A percentile compares a stretch with the other conserved stretches of the same genome.
These are phyloP conservation scores for Aspergillus oerlinghausenensis DNA, from an alignment of 2,329 filamentous ascomycete species.

Conservation along the genomic window DNA sequence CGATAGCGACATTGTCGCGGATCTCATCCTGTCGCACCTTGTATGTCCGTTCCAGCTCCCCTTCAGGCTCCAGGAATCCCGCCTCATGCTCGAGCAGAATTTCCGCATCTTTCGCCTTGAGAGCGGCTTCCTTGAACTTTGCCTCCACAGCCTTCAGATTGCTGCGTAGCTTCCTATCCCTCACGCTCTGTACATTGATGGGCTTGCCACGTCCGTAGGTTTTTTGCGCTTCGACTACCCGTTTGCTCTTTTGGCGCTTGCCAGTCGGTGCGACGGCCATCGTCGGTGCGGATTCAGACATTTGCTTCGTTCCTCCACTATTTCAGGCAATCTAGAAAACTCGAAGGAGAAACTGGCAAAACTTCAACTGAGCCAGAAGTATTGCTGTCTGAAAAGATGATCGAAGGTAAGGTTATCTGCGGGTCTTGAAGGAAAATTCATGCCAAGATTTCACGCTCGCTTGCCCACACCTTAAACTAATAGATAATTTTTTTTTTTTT, in stretches of 20 bases:
- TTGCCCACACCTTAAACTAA: conserved; percentile 30
- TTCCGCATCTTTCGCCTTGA: conserved; percentile 91
- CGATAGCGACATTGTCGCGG: conserved; percentile 64
- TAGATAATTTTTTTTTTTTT: conserved; percentile 28
- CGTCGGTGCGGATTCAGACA: conserved; percentile 26
- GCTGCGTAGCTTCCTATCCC: conserved; percentile 83
- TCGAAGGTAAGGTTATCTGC: conserved; percentile 7
- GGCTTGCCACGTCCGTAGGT: conserved; percentile 79
- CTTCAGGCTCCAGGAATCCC: conserved; percentile 84
- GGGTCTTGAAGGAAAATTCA: conserved; percentile 28
- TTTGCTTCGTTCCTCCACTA: conserved; percentile 9
- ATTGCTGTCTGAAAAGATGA: background rate
- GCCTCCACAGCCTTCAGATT: conserved; percentile 74
- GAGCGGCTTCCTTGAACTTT: conserved; percentile 74
- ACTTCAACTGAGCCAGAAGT: too few species aligned
- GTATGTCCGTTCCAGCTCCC: conserved; percentile 85
- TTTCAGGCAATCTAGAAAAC: too few species aligned
- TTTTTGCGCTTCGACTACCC: conserved; percentile 55
- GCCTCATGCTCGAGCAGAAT: conserved; percentile 82
- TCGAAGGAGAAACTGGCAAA: too few species aligned
- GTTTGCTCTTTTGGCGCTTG: conserved; percentile 37
- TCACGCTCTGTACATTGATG: conserved; percentile 67
- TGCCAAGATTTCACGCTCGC: conserved; percentile 36
- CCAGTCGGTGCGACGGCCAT: conserved; percentile 28
- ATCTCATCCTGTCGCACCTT: conserved; percentile 89